Conservation (phyloP, 192 early-diverging fungal genomes). For the Funneliformis geosporum region DNA sequence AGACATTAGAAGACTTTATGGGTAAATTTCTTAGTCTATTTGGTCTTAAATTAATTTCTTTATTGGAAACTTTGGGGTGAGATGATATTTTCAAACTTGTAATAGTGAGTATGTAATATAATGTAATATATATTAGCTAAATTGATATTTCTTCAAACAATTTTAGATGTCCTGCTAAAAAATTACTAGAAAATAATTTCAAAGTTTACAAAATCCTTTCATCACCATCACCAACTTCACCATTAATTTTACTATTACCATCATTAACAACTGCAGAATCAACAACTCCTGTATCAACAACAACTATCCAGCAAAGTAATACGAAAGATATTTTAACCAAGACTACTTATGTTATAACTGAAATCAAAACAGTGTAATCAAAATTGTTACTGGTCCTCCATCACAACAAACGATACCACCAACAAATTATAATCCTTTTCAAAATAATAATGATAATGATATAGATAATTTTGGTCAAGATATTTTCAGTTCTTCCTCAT, state of each 20-base stretch:
- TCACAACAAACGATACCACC: neutral
- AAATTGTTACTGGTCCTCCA: neutral
- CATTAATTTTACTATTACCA: too few species aligned
- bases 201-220: neutral
- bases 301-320: neutral
- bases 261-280: neutral
- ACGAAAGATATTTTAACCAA: neutral
- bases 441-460: neutral
- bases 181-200: neutral
- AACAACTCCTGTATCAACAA: neutral
- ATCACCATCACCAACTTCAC: too few species aligned
- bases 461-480: too few species aligned
- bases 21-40: neutral
- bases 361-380: neutral
- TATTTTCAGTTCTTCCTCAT: neutral
- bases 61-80: neutral
- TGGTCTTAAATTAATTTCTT: neutral
- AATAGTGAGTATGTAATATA: too few species aligned
- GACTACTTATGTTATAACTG: neutral
- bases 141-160: too few species aligned
- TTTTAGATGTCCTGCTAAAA: neutral
- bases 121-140: too few species aligned
- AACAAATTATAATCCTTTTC: neutral
- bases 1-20: neutral
- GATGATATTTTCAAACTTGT: neutral